These are phyloP conservation scores for Daedaleopsis sinensis DNA, from an alignment of 768 basidiomycete species.

Conservation along the genomic window DNA sequence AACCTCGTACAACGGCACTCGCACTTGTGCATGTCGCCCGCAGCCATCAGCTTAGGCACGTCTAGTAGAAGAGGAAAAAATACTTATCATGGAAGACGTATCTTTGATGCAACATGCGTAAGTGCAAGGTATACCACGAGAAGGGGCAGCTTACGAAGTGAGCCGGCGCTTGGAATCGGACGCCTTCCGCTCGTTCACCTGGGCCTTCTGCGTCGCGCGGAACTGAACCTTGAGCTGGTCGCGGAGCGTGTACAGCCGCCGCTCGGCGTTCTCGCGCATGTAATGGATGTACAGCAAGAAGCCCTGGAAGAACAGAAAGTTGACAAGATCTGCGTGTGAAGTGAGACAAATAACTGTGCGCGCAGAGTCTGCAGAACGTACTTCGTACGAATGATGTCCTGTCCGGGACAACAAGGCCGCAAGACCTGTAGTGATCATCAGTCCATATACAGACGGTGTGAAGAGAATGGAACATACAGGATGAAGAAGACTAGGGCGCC, in stretches of 20 bases:
- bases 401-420: slow-evolving; percentile 42
- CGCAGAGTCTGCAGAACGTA: slow-evolving; percentile 26
- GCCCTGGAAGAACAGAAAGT: slow-evolving; percentile 76
- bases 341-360: background rate
- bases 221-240: slow-evolving; percentile 59
- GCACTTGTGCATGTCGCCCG: slow-evolving; percentile 54
- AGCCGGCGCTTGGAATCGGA: slow-evolving; percentile 83
- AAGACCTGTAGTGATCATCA: slow-evolving; percentile 33
- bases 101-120: slow-evolving; percentile 34
- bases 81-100: slow-evolving; percentile 81
- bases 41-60: slow-evolving; percentile 24
- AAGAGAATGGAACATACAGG: slow-evolving; percentile 39
- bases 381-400: slow-evolving; percentile 40
- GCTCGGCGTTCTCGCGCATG: slow-evolving; percentile 48
- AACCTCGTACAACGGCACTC: slow-evolving; percentile 80
- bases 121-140: too few relatives aligned
- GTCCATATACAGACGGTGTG: background rate
- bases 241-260: slow-evolving; percentile 51
- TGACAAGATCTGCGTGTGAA: slow-evolving; percentile 54
- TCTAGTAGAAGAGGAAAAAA: slow-evolving; percentile 29
- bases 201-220: slow-evolving; percentile 62
- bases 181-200: slow-evolving; percentile 63
- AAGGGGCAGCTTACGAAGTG: slow-evolving; percentile 64
- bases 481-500: slow-evolving; percentile 60
- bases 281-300: slow-evolving; percentile 75